Evolutionary conservation across 1,139 yeast genomes (phyloP).

Genomic region (Geotrichum aggregatum): DNA sequence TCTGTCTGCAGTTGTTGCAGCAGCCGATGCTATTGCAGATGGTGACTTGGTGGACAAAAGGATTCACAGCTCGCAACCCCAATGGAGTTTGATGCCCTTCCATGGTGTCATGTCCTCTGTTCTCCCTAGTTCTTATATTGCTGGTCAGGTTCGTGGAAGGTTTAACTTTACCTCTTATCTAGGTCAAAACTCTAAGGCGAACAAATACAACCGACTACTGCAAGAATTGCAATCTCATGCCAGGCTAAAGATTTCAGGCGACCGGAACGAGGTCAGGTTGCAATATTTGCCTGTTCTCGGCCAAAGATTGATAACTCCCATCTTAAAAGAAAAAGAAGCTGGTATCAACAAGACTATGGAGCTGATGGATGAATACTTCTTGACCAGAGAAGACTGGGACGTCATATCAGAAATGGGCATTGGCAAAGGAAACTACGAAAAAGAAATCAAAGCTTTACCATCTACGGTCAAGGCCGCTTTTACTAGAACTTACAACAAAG

Average conservation of each 20-base stretch:
- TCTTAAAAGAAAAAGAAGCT: constrained; percentile 50
- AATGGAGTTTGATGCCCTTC: constrained; percentile 91
- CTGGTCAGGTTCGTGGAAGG: constrained; percentile 68
- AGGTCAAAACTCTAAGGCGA: constrained; percentile 84
- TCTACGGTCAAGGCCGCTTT: constrained; percentile 76
- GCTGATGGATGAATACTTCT: constrained; percentile 73
- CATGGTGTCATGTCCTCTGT: constrained; percentile 88
- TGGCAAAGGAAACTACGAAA: constrained; percentile 47
- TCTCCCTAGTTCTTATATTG: constrained; percentile 68
- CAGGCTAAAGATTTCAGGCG: constrained; percentile 71
- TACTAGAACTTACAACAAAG: constrained; percentile 74
- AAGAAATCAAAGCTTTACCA: constrained; percentile 66
- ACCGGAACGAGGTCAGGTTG: constrained; percentile 68
- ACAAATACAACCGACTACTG: constrained; percentile 70
- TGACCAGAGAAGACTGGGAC: constrained; percentile 92
- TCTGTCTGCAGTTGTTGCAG: constrained; percentile 62
- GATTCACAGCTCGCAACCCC: constrained; percentile 89
- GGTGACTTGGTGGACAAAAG: constrained; percentile 76
- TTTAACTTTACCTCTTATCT: constrained; percentile 81
- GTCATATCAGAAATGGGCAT: constrained; percentile 74
- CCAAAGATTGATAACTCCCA: constrained; percentile 53
- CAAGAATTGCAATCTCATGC: constrained; percentile 90
- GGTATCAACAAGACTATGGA: constrained; percentile 65
- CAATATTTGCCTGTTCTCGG: constrained; percentile 69
- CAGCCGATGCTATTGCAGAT: constrained; percentile 79